These are phyloP conservation scores for Acacia pycnantha DNA, from an alignment of 331 rosid species.

Conservation along the genomic window DNA sequence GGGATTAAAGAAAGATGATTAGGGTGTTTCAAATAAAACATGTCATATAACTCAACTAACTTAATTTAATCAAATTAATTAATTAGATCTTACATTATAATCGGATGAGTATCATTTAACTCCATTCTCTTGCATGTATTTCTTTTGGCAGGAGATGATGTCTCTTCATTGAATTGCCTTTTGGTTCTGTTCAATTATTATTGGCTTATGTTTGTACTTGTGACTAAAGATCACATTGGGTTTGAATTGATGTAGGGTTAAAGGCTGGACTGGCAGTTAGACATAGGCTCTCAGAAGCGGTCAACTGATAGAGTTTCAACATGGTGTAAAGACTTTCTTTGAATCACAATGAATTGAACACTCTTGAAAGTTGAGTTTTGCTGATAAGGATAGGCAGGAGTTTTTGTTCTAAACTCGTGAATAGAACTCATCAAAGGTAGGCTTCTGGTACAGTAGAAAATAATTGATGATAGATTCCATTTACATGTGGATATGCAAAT, in stretches of 20 bases:
- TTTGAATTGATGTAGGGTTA: slow-evolving; percentile 10
- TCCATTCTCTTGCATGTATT: not conserved
- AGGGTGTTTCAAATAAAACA: too few relatives aligned
- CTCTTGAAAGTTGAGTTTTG: slow-evolving; percentile 2
- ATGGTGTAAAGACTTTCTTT: slow-evolving; percentile 5
- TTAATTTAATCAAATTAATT: too few relatives aligned
- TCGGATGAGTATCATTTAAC: not conserved
- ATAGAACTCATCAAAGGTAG: slow-evolving; percentile 20
- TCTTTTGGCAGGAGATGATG: not conserved
- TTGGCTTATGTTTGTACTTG: not conserved
- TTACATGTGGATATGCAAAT: slow-evolving; percentile 30
- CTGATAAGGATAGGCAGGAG: slow-evolving; percentile 1
- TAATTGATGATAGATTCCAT: slow-evolving; percentile 22
- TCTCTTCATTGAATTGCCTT: not conserved
- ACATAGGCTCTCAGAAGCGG: not conserved
- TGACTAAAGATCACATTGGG: not conserved
- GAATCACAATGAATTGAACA: not conserved
- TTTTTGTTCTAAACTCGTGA: slow-evolving; percentile 9
- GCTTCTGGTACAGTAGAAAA: slow-evolving; percentile 36
- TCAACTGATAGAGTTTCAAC: not conserved
- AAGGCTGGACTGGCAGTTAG: slow-evolving; percentile 1
- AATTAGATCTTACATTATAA: too few relatives aligned
- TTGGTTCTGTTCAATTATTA: not conserved
- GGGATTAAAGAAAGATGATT: too few relatives aligned
- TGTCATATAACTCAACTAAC: too few relatives aligned